Evolutionary conservation across 345 rosid genomes (phyloP).

Genomic region (Syzygium aromaticum): DNA sequence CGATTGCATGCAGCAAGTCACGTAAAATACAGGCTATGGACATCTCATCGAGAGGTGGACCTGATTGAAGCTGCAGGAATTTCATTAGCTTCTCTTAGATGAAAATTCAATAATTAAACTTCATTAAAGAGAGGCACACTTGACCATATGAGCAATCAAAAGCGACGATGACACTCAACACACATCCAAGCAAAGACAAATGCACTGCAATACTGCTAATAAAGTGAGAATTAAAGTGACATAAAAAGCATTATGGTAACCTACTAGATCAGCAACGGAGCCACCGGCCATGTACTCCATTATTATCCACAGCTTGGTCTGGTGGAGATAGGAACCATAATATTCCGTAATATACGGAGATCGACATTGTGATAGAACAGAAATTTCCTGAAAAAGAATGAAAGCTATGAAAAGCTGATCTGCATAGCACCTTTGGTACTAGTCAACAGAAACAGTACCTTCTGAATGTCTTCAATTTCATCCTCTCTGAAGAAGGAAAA

Average conservation of each 20-base stretch:
- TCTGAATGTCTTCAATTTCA: constrained; percentile 98
- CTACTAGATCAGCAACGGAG: constrained; percentile 98
- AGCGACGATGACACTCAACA: not conserved
- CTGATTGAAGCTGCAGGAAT: constrained; percentile 79
- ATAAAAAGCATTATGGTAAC: constrained; percentile 28
- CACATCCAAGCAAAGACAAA: not conserved
- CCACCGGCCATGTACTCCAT: constrained; percentile 99
- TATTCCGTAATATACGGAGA: constrained; percentile 92
- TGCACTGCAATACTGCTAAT: not conserved
- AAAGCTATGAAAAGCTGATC: constrained; percentile 14
- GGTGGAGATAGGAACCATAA: constrained; percentile 94
- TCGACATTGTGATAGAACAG: constrained; percentile 94
- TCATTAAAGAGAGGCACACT: not conserved
- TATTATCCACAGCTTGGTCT: constrained; percentile 97
- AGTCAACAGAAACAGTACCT: constrained; percentile 39
- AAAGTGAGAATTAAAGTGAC: not conserved
- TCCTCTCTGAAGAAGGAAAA: constrained; percentile 54
- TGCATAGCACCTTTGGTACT: not conserved
- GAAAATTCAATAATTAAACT: not conserved
- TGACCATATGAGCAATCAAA: not conserved
- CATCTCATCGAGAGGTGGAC: constrained; percentile 83
- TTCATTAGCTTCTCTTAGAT: constrained; percentile 7
- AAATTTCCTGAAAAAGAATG: constrained; percentile 62
- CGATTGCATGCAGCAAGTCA: constrained; percentile 94
- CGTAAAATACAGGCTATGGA: constrained; percentile 91